Percentiles rank a stretch among this genome's conserved stretches.
Evolutionary conservation across 108 stramenopile species (phyloP).

Genomic region (Skeletonema grethae): DNA sequence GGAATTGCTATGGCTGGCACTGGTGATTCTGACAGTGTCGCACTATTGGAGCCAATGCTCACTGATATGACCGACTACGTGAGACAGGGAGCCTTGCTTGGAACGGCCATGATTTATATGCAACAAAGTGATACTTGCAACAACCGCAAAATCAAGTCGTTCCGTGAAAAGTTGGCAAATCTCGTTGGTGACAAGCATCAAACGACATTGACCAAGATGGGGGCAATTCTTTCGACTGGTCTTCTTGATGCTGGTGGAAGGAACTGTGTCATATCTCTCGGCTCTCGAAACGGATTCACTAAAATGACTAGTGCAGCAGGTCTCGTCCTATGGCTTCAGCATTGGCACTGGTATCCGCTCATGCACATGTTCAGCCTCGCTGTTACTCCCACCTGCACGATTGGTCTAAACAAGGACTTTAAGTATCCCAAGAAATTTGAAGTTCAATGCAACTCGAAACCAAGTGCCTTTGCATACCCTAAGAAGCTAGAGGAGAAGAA

Average conservation of each 20-base stretch:
- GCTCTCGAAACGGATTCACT: constrained; percentile 93
- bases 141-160: constrained; percentile 77
- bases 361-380: constrained; percentile 97
- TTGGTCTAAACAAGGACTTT: constrained; percentile 95
- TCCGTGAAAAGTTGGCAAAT: constrained; percentile 83
- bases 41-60: constrained; percentile 98
- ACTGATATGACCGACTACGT: constrained; percentile 98
- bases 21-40: constrained; percentile 91
- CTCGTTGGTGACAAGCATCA: constrained; percentile 94
- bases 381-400: constrained; percentile 93
- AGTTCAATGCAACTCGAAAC: constrained; percentile 90
- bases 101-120: constrained; percentile 98
- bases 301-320: constrained; percentile 96
- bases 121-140: constrained; percentile 92
- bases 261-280: constrained; percentile 89
- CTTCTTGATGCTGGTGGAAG: constrained; percentile 98
- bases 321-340: constrained; percentile 94
- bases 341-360: constrained; percentile 99
- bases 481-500: constrained; percentile 97
- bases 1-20: constrained; percentile 98
- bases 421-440: constrained; percentile 94
- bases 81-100: constrained; percentile 96
- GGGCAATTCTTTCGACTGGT: constrained; percentile 97
- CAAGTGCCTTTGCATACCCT: constrained; percentile 95
- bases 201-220: constrained; percentile 97